Conservation (phyloP, 176 grass and related monocot genomes). For the Paspalum vaginatum region DNA sequence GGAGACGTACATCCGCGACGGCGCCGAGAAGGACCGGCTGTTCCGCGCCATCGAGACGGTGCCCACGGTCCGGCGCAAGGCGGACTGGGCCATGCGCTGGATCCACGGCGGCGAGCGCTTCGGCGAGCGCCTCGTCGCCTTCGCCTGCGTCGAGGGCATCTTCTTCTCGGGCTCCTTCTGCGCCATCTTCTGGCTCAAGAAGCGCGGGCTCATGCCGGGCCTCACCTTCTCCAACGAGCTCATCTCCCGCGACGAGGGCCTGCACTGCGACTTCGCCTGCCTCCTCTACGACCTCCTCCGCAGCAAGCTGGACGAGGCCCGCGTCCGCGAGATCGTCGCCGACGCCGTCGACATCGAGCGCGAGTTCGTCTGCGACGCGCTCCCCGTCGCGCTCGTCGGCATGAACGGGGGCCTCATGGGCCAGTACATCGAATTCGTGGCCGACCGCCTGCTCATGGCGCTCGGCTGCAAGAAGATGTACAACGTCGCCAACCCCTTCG, state of each 20-base stretch:
- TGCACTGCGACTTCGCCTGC: conserved; percentile 97
- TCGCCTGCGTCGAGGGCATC: conserved; percentile 88
- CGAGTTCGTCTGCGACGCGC: conserved; percentile 82
- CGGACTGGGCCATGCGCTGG: conserved; percentile 84
- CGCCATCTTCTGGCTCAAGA: conserved; percentile 98
- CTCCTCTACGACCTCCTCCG: conserved; percentile 76
- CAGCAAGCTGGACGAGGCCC: conserved; percentile 55
- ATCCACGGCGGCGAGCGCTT: conserved; percentile 75
- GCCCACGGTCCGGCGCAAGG: conserved; percentile 70
- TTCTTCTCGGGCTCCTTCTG: conserved; percentile 99
- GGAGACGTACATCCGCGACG: conserved; percentile 84
- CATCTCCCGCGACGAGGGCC: conserved; percentile 95
- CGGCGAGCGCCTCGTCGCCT: conserved; percentile 79
- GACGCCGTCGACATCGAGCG: conserved; percentile 86
- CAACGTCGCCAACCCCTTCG: conserved; percentile 66
- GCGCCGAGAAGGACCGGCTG: conserved; percentile 68
- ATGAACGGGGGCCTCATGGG: conserved; percentile 80
- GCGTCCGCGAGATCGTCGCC: conserved; percentile 60
- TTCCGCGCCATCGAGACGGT: conserved; percentile 85
- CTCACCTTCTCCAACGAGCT: conserved; percentile 98
- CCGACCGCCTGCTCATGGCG: conserved; percentile 69
- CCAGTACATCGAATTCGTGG: conserved; percentile 82
- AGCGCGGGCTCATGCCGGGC: conserved; percentile 88
- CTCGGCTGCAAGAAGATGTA: conserved; percentile 68
- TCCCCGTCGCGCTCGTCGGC: conserved; percentile 65